Conservation (phyloP, 2,329 filamentous ascomycete species). For the Remersonia thermophila region DNA sequence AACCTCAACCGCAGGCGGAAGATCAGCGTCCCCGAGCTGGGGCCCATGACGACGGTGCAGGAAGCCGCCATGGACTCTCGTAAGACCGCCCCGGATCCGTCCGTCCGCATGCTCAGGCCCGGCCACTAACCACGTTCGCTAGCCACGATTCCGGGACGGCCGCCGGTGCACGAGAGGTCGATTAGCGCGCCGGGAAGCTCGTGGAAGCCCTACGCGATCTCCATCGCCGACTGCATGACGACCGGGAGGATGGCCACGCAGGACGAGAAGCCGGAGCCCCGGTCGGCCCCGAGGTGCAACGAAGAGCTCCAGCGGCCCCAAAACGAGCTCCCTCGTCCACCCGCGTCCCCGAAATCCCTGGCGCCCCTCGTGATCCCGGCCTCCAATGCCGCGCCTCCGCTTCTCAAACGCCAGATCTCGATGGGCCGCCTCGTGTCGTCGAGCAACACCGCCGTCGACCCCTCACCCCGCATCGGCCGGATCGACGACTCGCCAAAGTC, state of each 20-base stretch:
- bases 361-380: conserved; percentile 45
- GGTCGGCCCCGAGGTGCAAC: conserved; percentile 10
- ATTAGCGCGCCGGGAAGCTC: conserved; percentile 46
- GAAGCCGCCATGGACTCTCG: conserved; percentile 58
- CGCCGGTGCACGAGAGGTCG: conserved; percentile 51
- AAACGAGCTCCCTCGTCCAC: conserved; percentile 20
- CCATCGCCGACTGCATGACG: conserved; percentile 26
- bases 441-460: conserved; percentile 31
- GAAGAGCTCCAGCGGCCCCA: conserved; percentile 13
- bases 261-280: conserved; percentile 24
- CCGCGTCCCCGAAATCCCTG: conserved; percentile 41
- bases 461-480: conserved; percentile 27
- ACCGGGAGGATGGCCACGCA: conserved; percentile 21
- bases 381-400: conserved; percentile 21
- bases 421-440: conserved; percentile 34
- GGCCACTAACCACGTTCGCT: conserved; percentile 1
- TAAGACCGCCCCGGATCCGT: conserved; percentile 29
- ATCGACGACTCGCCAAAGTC: conserved; percentile 35
- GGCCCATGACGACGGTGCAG: conserved; percentile 57
- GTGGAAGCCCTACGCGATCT: conserved; percentile 29
- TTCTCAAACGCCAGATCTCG: conserved; percentile 28
- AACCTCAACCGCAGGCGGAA: conserved; percentile 48
- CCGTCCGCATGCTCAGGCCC: background rate
- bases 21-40: conserved; percentile 50
- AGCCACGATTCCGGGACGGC: conserved; percentile 57